Base-by-base conservation (phyloP, 768 basidiomycete species). In the Suillus subaureus region DNA sequence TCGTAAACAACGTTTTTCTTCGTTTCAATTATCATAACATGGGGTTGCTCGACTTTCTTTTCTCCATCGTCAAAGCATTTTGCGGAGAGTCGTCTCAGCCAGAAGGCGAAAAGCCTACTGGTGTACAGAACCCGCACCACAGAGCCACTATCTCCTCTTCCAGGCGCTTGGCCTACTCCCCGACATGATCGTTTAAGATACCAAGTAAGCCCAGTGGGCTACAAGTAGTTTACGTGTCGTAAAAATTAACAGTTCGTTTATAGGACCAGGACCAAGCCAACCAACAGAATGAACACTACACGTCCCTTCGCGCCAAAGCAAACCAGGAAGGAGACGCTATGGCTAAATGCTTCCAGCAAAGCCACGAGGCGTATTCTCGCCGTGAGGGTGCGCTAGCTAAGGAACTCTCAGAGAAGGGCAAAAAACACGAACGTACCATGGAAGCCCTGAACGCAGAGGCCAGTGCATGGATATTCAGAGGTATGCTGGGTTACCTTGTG, bases 311-410 rank as follows among this genome's bases (percentile, higher is more conserved):
- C 26, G 86, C 87, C 63, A 83, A 85, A 65, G 97, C 97, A 2
- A 89, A 87, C 63, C 82, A 85, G 61, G 91, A 92, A 69, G 94
- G 93, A 2, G 92, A 95, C 71, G 70, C 82, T 72, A 96, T 95
- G 93, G 87, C 84, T 9, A 80, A 77, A 52, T 84, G 81, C 66
- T 93, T 93, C 72, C 83, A 89, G 65, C 80, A 88, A 70, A 90
- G 91, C 68, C 91, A 92, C 71, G 81, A 87, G 66, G 93, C 94
- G 0, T 97, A 95, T 72, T 75, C 80, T 54, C 79, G 81, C 1
- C 86, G 91, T 3, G 88, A 97, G 69, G 89, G 93, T 15, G 93
- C 87, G 0, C 78, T 79, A 39, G 96, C 96, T 26, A 96, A 98
- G 77, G 82, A 91, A 60, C 82, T 97, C 28, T 92, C 90, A 21